Base-by-base conservation (phyloP, 176 grass and related monocot species). In the Olyra latifolia region DNA sequence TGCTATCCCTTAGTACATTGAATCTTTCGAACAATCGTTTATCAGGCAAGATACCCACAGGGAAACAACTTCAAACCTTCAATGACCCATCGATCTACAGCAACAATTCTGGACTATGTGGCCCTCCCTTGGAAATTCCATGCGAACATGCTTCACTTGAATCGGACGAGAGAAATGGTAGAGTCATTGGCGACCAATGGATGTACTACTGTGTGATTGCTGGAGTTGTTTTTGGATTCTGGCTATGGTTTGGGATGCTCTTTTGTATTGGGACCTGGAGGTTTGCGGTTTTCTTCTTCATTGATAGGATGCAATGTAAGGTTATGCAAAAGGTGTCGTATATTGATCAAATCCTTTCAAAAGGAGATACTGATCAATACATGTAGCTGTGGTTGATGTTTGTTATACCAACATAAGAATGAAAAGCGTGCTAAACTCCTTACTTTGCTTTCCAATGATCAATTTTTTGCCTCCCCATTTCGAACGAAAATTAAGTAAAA, bases 71-170 rank as follows among this genome's bases (percentile, higher is more conserved):
- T 22, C 93, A 90, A 24, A 95, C 93, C 2, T n/a, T 95, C 0
- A 64, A 3, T 46, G 72, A 96, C 1, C 82, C 78, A 52, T 86
- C 70, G 1, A 75, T 81, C 14, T 90, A 92, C 64, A 7, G 49
- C 29, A 86, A 88, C 55, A 96, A 96, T 75, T 67, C 75, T 15
- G 87, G 71, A 19, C 83, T 96, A 2, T 96, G 93, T 61, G 93
- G 93, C 30, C 0, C 12, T 78, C 87, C 93, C 14, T 83, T 90
- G 52, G 32, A 8, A 1, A 55, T 80, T 1, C 4, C n/a, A 4
- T 96, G 93, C 32, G 1, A 73, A 86, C 75, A 48, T 62, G 2
- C 19, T 24, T 23, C 64, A 5, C 17, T 32, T 39, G 16, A 57
- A 9, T 44, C 15, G 27, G 63, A 81, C 45, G 45, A 71, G 27